phyloP scores from a whole-genome alignment of 495 filamentous ascomycete species.

The Beverwykella pulmonaria region DNA sequence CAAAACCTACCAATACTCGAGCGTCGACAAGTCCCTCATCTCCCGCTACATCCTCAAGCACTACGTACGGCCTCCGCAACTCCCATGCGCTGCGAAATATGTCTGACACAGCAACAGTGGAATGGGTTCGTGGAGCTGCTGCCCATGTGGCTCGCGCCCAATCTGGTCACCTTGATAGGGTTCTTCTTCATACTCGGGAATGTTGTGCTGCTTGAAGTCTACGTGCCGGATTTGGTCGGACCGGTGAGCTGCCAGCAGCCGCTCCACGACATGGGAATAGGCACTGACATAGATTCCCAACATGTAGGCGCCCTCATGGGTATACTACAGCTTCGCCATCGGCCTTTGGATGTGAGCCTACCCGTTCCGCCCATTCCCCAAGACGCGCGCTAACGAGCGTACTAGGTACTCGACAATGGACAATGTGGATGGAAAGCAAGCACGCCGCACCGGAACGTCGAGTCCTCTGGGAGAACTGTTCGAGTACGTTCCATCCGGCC shows the following conservation, averaged over 20 bases:
- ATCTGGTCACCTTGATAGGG: constrained; percentile 94
- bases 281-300: not conserved
- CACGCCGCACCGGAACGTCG: constrained; percentile 89
- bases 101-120: constrained; percentile 64
- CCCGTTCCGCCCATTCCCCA: not conserved
- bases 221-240: constrained; percentile 88
- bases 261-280: not conserved
- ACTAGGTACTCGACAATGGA: constrained; percentile 92
- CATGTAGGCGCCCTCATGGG: constrained; percentile 78
- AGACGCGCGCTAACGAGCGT: constrained; percentile 1
- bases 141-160: constrained; percentile 94
- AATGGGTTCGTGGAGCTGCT: constrained; percentile 92
- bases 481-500: constrained; percentile 59
- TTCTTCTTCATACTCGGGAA: constrained; percentile 93
- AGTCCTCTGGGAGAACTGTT: constrained; percentile 94
- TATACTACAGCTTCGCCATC: constrained; percentile 93
- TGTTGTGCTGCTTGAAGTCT: constrained; percentile 74
- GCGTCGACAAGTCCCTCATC: constrained; percentile 94
- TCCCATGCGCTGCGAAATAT: constrained; percentile 3
- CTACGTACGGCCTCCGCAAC: constrained; percentile 67
- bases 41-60: constrained; percentile 91
- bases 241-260: constrained; percentile 61
- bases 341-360: constrained; percentile 83
- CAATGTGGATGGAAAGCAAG: constrained; percentile 98
- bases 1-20: constrained; percentile 94